phyloP scores from a whole-genome alignment of 768 basidiomycete genomes.

The Peribolospora kevripleyi region DNA sequence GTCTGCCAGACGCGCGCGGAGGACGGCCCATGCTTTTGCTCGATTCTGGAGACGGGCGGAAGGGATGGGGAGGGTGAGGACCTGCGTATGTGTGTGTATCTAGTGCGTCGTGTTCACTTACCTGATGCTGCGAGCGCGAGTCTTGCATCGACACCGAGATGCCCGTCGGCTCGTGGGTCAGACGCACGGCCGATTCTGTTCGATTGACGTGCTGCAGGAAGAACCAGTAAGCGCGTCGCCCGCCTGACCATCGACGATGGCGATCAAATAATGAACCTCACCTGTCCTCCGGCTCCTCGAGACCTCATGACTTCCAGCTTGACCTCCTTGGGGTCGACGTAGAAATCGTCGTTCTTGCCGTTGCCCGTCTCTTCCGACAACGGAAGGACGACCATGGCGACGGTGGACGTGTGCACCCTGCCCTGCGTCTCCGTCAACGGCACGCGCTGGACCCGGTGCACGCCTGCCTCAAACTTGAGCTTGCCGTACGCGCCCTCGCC shows the following conservation, averaged over 20 bases:
- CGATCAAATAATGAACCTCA: constrained; percentile 16
- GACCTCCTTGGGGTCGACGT: constrained; percentile 51
- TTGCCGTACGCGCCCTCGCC: constrained; percentile 54
- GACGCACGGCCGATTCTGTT: constrained; percentile 87
- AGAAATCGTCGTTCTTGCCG: constrained; percentile 42
- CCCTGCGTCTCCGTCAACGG: constrained; percentile 75
- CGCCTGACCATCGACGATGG: neutral
- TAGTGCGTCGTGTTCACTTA: constrained; percentile 21
- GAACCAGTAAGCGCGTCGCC: neutral
- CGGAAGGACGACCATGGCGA: constrained; percentile 63
- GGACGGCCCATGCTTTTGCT: constrained; percentile 74
- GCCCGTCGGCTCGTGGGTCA: constrained; percentile 79
- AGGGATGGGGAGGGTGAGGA: neutral
- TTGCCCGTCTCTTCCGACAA: constrained; percentile 36
- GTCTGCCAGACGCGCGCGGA: constrained; percentile 65
- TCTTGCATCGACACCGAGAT: constrained; percentile 97
- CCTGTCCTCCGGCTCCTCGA: constrained; percentile 90
- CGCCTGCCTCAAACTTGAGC: constrained; percentile 75
- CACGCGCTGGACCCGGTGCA: constrained; percentile 83
- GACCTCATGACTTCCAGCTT: constrained; percentile 85
- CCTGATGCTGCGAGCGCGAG: constrained; percentile 84
- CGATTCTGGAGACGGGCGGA: constrained; percentile 37
- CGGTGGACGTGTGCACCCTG: constrained; percentile 74
- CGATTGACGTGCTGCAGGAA: constrained; percentile 68
- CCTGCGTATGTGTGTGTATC: neutral